These are phyloP conservation scores for Syncephalastrum monosporum DNA, from an alignment of 371 early-diverging fungal genomes.

Conservation along the genomic window DNA sequence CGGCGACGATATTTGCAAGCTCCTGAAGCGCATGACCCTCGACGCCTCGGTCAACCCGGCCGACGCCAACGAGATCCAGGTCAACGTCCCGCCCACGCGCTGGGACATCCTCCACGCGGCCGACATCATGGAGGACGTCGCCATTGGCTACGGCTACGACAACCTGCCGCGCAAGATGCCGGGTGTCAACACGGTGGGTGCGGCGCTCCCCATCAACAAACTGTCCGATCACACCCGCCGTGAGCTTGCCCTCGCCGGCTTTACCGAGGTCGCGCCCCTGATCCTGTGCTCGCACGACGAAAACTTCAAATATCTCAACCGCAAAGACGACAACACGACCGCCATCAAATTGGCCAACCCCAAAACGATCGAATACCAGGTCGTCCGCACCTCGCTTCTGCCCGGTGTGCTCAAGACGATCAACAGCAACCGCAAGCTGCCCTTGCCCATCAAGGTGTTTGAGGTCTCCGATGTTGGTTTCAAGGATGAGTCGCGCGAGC, in stretches of 20 bases:
- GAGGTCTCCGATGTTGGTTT: constrained; percentile 97
- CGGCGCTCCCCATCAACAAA: constrained; percentile 94
- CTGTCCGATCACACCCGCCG: constrained; percentile 86
- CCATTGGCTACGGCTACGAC: constrained; percentile 99
- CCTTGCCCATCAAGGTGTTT: constrained; percentile 96
- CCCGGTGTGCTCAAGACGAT: constrained; percentile 98
- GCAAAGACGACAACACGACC: constrained; percentile 70
- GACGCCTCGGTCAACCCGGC: constrained; percentile 60
- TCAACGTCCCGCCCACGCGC: constrained; percentile 91
- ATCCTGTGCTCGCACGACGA: constrained; percentile 97
- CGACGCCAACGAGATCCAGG: constrained; percentile 66
- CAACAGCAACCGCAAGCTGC: constrained; percentile 86
- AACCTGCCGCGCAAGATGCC: constrained; percentile 87
- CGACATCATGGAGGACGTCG: constrained; percentile 99
- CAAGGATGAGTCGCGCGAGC: constrained; percentile 78
- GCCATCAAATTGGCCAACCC: constrained; percentile 96
- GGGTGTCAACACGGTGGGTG: constrained; percentile 82
- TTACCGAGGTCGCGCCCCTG: constrained; percentile 95
- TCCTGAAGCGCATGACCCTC: constrained; percentile 88
- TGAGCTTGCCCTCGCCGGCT: constrained; percentile 94
- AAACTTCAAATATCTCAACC: constrained; percentile 88
- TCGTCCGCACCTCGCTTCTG: constrained; percentile 92
- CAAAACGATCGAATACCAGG: constrained; percentile 94
- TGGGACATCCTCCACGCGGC: constrained; percentile 97
- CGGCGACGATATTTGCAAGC: constrained; percentile 73